Conservation (phyloP, 2,329 filamentous ascomycete genomes). For the Dactylellina haptotyla region DNA sequence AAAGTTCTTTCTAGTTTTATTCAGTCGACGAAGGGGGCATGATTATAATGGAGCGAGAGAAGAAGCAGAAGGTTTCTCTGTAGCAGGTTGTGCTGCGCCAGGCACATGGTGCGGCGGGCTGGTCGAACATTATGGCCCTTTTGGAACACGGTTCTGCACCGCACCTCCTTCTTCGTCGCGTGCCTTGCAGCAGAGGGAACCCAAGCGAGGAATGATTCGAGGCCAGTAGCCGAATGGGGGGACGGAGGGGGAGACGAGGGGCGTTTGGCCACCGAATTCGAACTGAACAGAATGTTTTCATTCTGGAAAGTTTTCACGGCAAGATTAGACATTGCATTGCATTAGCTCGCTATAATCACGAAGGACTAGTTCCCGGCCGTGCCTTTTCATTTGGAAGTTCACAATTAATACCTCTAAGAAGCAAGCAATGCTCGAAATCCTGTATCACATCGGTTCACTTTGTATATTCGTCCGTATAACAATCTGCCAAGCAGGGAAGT, state of each 20-base stretch:
- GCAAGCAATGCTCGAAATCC: conserved; percentile 17
- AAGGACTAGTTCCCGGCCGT: no score
- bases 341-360: no score
- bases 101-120: conserved; percentile 14
- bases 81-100: conserved; percentile 12
- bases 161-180: background rate
- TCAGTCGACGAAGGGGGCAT: background rate
- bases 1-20: conserved; percentile 5
- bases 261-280: no score
- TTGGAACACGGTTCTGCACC: conserved; percentile 14
- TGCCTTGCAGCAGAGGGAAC: conserved; percentile 4
- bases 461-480: background rate
- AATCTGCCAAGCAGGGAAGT: conserved; percentile 21
- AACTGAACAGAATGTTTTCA: no score
- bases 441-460: conserved; percentile 45
- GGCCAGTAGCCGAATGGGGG: no score
- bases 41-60: conserved; percentile 2
- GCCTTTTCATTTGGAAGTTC: no score
- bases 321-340: no score
- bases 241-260: background rate
- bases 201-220: background rate
- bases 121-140: conserved; percentile 1
- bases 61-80: background rate
- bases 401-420: conserved; percentile 1
- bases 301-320: no score